Base-by-base conservation (phyloP, 2,329 filamentous ascomycete genomes). In the Cadophora luteo-olivacea region DNA sequence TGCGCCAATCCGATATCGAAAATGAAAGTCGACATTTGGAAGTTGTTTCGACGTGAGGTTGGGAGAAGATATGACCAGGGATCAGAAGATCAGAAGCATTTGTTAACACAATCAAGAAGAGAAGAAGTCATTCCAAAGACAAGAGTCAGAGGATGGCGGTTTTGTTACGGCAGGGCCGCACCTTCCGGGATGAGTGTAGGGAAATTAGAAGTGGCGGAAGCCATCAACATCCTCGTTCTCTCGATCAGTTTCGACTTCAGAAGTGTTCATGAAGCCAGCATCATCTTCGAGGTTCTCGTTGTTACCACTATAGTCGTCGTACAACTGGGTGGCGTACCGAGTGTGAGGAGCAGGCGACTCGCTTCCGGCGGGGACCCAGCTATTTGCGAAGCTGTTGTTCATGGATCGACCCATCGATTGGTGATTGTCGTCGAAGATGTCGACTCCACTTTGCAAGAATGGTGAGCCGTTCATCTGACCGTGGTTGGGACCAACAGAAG, bases 101-200 rank as follows among this genome's bases (percentile, higher is more conserved):
- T 64, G 48, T 58, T 65, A 60, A 69, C 61, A 69, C 64, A 70
- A 66, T 49, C 57, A 71, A 64, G 67, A 68, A 72, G 45, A n/a
- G 33, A 58, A 58, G 57, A 62, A 41, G 9, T 19, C 14, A 54
- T 51, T 64, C 38, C 33, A 24, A 65, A 65, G 62, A 63, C 67
- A 52, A 69, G 58, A 25, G 36, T 61, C 52, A 64, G 41, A 45
- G 48, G 61, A 67, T 25, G 68, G 24, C 68, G 65, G 61, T 41
- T 67, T 69, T 62, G 55, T 12, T 64, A 62, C 22, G 38, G 65
- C 68, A 69, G 68, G 61, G 61, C 64, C 68, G 65, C 36, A 49
- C 61, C 68, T 69, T 55, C 65, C 41, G n/a, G 41, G 36, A 54
- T 38, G 36, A 52, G 60, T 32, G 41, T 8, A 16, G n/a, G 12